phyloP scores from a whole-genome alignment of 73 alveolate species.

The Paramecium caudatum region DNA sequence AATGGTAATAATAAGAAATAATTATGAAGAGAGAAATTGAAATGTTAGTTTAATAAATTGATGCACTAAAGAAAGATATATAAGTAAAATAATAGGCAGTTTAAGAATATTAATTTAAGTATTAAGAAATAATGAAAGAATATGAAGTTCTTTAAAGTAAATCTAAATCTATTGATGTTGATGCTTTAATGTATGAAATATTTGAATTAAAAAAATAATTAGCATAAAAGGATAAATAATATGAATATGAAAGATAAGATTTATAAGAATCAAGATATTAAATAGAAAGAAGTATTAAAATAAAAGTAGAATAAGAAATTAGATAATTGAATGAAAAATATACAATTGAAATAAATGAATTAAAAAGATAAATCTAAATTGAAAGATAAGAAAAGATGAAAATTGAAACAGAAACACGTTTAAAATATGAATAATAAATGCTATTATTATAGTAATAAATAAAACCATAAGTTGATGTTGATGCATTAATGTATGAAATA shows the following conservation, averaged over 20 bases:
- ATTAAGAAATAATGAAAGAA: not conserved
- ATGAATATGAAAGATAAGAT: slow-evolving; percentile 6
- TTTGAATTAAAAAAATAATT: slow-evolving; percentile 43
- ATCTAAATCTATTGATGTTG: slow-evolving; percentile 8
- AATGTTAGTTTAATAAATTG: not conserved
- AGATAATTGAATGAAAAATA: not conserved
- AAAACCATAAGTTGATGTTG: slow-evolving; percentile 29
- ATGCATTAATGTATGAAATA: slow-evolving; percentile 65
- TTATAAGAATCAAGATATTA: not conserved
- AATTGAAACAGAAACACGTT: not conserved
- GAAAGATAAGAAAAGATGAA: not conserved
- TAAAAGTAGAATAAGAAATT: not conserved
- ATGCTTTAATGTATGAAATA: slow-evolving; percentile 67
- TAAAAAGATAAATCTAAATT: not conserved
- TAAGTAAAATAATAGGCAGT: not conserved
- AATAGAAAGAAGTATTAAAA: not conserved
- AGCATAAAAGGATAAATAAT: not conserved
- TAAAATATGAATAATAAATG: not conserved
- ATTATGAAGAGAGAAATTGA: slow-evolving; percentile 23
- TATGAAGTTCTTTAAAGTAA: not conserved
- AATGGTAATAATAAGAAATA: not conserved
- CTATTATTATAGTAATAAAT: not conserved
- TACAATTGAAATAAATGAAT: not conserved
- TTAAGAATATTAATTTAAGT: not conserved
- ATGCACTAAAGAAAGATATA: not conserved